phyloP scores from a whole-genome alignment of 345 rosid genomes.

The Turnera subulata region DNA sequence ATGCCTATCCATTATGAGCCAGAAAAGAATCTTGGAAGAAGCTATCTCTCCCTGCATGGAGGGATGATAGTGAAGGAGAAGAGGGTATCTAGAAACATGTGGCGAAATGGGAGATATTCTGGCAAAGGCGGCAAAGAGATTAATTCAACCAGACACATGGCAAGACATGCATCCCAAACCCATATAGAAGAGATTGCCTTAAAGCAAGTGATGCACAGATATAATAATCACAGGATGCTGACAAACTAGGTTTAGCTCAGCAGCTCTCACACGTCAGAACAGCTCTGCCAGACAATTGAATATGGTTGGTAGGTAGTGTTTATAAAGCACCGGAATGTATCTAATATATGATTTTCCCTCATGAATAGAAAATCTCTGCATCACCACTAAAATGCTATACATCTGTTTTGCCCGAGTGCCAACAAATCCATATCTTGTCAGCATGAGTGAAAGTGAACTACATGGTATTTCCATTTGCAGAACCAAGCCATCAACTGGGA shows the following conservation, averaged over 20 bases:
- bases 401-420: not conserved
- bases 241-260: not conserved
- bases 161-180: constrained; percentile 3
- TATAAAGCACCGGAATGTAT: not conserved
- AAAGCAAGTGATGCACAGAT: not conserved
- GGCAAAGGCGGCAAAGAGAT: not conserved
- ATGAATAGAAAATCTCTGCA: not conserved
- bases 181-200: not conserved
- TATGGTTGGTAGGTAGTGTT: not conserved
- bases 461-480: no score
- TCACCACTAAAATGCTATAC: not conserved
- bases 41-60: not conserved
- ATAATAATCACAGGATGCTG: not conserved
- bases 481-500: not conserved
- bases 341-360: not conserved
- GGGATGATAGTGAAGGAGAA: not conserved
- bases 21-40: not conserved
- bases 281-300: not conserved
- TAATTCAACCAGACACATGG: constrained; percentile 2
- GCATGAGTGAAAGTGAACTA: no score
- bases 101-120: not conserved
- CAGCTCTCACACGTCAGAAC: not conserved
- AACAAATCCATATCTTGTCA: no score
- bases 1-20: not conserved
- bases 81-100: not conserved